These are phyloP conservation scores for Physcomitrellopsis africana DNA, from an alignment of 225 moss, liverwort and hornwort species.

Conservation along the genomic window DNA sequence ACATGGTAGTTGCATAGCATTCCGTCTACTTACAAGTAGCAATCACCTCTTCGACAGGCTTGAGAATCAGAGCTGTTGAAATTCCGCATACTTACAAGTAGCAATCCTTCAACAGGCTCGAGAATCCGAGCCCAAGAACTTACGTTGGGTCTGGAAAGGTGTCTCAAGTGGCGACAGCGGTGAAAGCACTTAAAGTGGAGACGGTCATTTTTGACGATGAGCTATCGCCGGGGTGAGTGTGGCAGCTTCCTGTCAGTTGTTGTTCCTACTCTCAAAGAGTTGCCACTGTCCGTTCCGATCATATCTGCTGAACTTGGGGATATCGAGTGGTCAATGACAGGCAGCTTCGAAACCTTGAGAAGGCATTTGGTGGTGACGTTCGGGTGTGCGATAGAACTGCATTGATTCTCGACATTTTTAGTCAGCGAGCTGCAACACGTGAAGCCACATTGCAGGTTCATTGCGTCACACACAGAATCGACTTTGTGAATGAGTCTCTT, in stretches of 20 bases:
- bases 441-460: constrained; percentile 93
- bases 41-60: constrained; percentile 39
- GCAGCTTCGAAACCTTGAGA: constrained; percentile 93
- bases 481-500: constrained; percentile 10
- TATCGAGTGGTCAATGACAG: constrained; percentile 46
- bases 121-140: constrained; percentile 87
- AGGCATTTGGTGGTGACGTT: constrained; percentile 82
- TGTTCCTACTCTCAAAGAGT: not conserved
- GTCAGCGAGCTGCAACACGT: constrained; percentile 95
- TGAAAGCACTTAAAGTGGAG: constrained; percentile 91
- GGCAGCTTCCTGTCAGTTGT: constrained; percentile 9
- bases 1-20: constrained; percentile 22
- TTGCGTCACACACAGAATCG: not conserved
- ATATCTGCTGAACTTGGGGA: constrained; percentile 29
- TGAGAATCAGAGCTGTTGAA: constrained; percentile 37
- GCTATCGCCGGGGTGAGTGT: constrained; percentile 87
- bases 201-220: constrained; percentile 98
- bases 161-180: constrained; percentile 81
- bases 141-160: constrained; percentile 98
- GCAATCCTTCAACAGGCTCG: constrained; percentile 71
- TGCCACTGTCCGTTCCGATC: not conserved
- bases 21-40: constrained; percentile 35
- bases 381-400: constrained; percentile 99
- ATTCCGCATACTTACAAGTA: constrained; percentile 44
- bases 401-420: constrained; percentile 97